Evolutionary conservation across 2,329 filamentous ascomycete species (phyloP).

Genomic region (Diaporthe aspalathi): DNA sequence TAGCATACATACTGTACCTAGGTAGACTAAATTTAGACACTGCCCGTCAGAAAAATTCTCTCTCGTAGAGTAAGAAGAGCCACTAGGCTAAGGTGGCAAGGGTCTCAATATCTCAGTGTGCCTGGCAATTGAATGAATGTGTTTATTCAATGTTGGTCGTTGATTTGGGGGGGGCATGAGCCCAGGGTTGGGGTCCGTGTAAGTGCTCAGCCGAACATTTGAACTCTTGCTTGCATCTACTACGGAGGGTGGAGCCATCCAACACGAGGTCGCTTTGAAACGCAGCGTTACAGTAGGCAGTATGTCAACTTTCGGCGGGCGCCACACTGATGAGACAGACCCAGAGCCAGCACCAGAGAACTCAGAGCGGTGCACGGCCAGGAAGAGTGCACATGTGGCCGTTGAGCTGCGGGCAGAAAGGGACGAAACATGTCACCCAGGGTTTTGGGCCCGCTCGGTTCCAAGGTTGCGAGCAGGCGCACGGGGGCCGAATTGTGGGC

Average conservation of each 20-base stretch:
- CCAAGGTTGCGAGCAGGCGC: background rate
- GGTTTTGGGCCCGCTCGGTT: slow-evolving; percentile 13
- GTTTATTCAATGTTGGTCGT: background rate
- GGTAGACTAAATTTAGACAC: background rate
- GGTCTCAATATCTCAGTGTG: background rate
- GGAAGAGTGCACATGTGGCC: background rate
- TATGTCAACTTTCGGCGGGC: background rate
- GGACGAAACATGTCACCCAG: slow-evolving; percentile 28
- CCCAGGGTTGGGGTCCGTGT: slow-evolving; percentile 23
- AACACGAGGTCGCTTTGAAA: slow-evolving; percentile 11
- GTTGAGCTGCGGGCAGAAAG: slow-evolving; percentile 25
- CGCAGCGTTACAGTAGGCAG: background rate
- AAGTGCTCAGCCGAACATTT: background rate
- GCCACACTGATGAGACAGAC: background rate
- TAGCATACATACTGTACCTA: too few relatives aligned
- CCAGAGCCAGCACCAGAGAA: background rate
- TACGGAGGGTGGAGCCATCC: background rate
- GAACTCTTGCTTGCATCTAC: background rate
- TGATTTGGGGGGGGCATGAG: too few relatives aligned
- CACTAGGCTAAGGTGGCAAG: background rate
- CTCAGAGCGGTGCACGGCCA: background rate
- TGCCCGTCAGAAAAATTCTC: background rate
- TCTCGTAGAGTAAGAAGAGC: background rate
- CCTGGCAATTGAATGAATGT: background rate
- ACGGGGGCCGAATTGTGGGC: slow-evolving; percentile 13